Percentiles rank a stretch among this genome's conserved stretches.
Evolutionary conservation across 208 protist genomes (phyloP).

Genomic region (Trypanosoma brucei): DNA sequence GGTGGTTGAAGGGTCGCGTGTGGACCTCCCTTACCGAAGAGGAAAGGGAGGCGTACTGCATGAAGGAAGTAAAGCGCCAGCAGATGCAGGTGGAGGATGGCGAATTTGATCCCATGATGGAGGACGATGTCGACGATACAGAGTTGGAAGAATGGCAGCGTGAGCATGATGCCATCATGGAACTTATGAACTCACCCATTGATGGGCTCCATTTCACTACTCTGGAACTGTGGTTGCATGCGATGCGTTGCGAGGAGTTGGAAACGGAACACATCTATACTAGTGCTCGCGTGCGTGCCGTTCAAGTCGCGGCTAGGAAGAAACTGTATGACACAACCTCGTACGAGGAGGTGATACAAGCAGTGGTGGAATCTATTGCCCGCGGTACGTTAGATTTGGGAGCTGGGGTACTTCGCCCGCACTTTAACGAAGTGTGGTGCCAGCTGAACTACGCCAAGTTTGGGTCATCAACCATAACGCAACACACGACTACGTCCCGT

Average conservation of each 20-base stretch:
- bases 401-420: constrained; percentile 48
- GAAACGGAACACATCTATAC: constrained; percentile 74
- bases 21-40: constrained; percentile 18
- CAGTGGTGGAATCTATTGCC: constrained; percentile 44
- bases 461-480: constrained; percentile 57
- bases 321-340: constrained; percentile 41
- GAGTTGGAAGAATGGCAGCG: constrained; percentile 52
- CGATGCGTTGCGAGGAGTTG: constrained; percentile 65
- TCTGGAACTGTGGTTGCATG: constrained; percentile 74
- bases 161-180: constrained; percentile 55
- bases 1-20: constrained; percentile 20
- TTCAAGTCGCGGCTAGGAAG: constrained; percentile 53
- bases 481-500: constrained; percentile 68
- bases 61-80: constrained; percentile 46
- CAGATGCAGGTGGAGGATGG: constrained; percentile 50
- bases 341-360: constrained; percentile 35
- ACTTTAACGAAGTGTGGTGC: constrained; percentile 68
- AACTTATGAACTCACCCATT: constrained; percentile 33
- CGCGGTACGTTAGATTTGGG: constrained; percentile 54
- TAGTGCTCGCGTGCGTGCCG: constrained; percentile 36
- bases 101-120: constrained; percentile 50
- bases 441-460: constrained; percentile 83
- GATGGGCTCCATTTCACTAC: constrained; percentile 48
- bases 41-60: constrained; percentile 41
- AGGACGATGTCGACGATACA: constrained; percentile 52